Evolutionary conservation across 2,329 filamentous ascomycete species (phyloP).

Genomic region (Calonectria pauciramosa): DNA sequence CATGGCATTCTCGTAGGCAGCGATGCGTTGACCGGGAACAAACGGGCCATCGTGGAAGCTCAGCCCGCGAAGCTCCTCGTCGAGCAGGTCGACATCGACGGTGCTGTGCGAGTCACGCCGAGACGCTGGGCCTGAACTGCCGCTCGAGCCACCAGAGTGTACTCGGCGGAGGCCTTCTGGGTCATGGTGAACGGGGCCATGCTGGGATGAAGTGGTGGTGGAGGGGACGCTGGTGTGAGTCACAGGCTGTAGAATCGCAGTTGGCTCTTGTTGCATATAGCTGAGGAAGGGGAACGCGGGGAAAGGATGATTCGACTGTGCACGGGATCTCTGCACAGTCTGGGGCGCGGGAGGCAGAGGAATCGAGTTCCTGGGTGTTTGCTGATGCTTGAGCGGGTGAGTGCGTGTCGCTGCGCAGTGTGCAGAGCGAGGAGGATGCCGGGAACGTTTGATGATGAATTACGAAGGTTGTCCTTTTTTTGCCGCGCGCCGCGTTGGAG

Average conservation of each 20-base stretch:
- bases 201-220: constrained; percentile 59
- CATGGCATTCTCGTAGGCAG: constrained; percentile 73
- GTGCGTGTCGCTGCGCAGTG: constrained; percentile 34
- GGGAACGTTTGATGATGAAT: constrained; percentile 30
- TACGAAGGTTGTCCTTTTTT: constrained; percentile 42
- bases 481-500: constrained; percentile 40
- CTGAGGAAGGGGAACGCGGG: constrained; percentile 55
- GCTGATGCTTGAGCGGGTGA: constrained; percentile 26
- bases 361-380: constrained; percentile 23
- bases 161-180: constrained; percentile 54
- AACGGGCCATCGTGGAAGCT: constrained; percentile 53
- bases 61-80: constrained; percentile 67
- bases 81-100: constrained; percentile 60
- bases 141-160: constrained; percentile 50
- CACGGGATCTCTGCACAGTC: constrained; percentile 67
- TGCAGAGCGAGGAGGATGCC: constrained; percentile 27
- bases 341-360: constrained; percentile 31
- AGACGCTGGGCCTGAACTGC: constrained; percentile 49
- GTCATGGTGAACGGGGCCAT: constrained; percentile 68
- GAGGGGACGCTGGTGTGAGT: constrained; percentile 54
- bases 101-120: constrained; percentile 47
- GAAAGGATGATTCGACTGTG: constrained; percentile 61
- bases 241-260: constrained; percentile 60
- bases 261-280: constrained; percentile 76
- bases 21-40: constrained; percentile 66